Evolutionary conservation across 78 protist genomes (phyloP), one percentile per base, ranked within the genome.

Genomic region (Monosiga brevicollis): DNA sequence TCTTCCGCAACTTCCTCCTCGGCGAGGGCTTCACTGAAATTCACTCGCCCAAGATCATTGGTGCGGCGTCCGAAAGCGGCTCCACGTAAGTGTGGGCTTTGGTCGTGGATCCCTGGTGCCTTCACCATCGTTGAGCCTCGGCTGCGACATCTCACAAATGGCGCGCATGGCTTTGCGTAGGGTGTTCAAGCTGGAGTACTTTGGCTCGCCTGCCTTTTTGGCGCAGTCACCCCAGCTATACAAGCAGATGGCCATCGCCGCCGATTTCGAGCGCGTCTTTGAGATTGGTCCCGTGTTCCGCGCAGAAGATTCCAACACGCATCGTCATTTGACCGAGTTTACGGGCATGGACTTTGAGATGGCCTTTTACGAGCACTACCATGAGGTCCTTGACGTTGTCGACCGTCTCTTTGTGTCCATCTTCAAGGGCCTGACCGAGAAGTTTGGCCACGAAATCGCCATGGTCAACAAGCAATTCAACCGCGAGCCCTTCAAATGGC

Each of bases 141-240:
- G n/a, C n/a, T n/a, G n/a, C n/a, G n/a, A n/a, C n/a, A n/a, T n/a
- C n/a, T n/a, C n/a, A n/a, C n/a, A n/a, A n/a, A n/a, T n/a, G n/a
- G n/a, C n/a, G n/a, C n/a, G n/a, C n/a, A n/a, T n/a, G n/a, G n/a
- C n/a, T n/a, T n/a, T n/a, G n/a, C n/a, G 15, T 15, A 49, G 62
- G 6, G 62, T 49, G 62, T 49, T 49, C 62, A 49, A 84, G 84
- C 49, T 93, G 73, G 80, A 90, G 41, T 97, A 97, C 93, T 97
- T 97, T 81, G 90, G 94, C 74, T 36, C 83, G 3, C 11, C 0
- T 62, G 80, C 97, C 22, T 95, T 35, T 79, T 87, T 98, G 20
- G 99, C 99, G 29, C 99, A 98, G 91, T 89, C 96, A 15, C 99
- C 99, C 34, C 99, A 98, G 91, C 91, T 98, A 78, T 97, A 96